phyloP scores from a whole-genome alignment of 1,284 basidiomycete species.

The Sanghuangporus sanghuang region DNA sequence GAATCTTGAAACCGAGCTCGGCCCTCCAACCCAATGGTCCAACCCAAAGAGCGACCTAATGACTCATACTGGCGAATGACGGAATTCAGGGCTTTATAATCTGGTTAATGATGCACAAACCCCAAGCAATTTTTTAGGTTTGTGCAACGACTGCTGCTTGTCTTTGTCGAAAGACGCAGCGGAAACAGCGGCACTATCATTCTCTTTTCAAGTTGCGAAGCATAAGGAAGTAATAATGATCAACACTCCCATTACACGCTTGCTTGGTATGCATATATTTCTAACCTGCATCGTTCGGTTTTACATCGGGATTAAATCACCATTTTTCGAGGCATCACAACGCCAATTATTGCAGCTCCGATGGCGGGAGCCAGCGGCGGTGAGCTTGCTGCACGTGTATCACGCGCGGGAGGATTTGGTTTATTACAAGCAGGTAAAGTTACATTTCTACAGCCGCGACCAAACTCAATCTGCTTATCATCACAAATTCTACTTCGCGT shows the following conservation, averaged over 20 bases:
- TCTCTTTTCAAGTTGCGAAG: too few relatives aligned
- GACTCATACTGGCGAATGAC: too few relatives aligned
- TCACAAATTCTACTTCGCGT: not conserved
- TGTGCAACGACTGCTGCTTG: too few relatives aligned
- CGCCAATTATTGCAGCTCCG: conserved; percentile 56
- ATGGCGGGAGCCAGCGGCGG: conserved; percentile 69
- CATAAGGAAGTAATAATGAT: conserved; percentile 19
- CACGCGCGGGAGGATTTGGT: conserved; percentile 64
- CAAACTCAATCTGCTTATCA: not conserved
- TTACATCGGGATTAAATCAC: not conserved
- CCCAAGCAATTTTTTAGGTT: too few relatives aligned
- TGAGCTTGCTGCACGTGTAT: conserved; percentile 54
- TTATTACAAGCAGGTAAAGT: conserved; percentile 54
- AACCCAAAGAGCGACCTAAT: too few relatives aligned
- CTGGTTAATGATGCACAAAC: too few relatives aligned
- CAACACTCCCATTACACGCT: conserved; percentile 33
- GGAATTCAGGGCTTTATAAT: too few relatives aligned
- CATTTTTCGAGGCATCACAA: conserved; percentile 37
- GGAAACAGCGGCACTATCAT: too few relatives aligned
- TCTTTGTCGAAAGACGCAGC: too few relatives aligned
- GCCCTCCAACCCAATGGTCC: too few relatives aligned
- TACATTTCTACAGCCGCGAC: not conserved
- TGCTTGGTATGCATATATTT: conserved; percentile 25
- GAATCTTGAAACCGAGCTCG: not conserved
- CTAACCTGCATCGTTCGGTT: not conserved